Percentiles rank a stretch among this genome's conserved stretches.
Conservation (phyloP, 2,329 filamentous ascomycete species). For the Fusarium aywerte region DNA sequence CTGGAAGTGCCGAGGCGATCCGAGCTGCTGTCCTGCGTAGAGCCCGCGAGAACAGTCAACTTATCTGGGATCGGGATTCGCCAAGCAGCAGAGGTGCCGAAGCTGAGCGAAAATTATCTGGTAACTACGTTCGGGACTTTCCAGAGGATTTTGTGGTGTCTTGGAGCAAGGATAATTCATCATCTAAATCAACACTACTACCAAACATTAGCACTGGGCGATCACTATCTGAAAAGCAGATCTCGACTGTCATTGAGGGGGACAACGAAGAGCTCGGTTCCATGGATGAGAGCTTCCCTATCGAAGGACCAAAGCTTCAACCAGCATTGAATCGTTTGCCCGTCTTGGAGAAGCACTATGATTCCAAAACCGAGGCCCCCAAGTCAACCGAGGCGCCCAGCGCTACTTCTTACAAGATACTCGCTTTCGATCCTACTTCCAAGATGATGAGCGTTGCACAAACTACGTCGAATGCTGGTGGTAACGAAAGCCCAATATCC, state of each 20-base stretch:
- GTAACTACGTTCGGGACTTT: conserved; percentile 63
- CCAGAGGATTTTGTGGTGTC: conserved; percentile 61
- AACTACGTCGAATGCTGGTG: conserved; percentile 65
- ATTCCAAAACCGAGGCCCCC: neutral
- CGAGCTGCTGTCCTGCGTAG: conserved; percentile 48
- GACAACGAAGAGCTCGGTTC: conserved; percentile 51
- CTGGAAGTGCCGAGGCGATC: conserved; percentile 48
- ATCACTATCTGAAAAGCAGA: neutral
- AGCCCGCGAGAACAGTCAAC: conserved; percentile 39
- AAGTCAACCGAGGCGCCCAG: conserved; percentile 3
- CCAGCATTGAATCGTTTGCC: conserved; percentile 51
- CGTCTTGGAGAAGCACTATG: conserved; percentile 51
- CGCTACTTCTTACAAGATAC: conserved; percentile 65
- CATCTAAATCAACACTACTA: conserved; percentile 42
- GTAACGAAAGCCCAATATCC: conserved; percentile 61
- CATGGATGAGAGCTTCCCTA: conserved; percentile 57
- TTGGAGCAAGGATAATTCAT: conserved; percentile 52
- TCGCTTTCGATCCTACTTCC: conserved; percentile 71
- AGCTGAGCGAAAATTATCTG: conserved; percentile 51
- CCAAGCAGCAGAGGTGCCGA: conserved; percentile 6
- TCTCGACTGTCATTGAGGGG: conserved; percentile 25
- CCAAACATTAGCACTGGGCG: conserved; percentile 32
- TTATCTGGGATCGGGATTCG: conserved; percentile 21
- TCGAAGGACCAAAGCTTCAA: conserved; percentile 42
- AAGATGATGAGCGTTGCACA: conserved; percentile 68